A percentile compares a stretch with the other conserved stretches of the same genome.
Evolutionary conservation across 805 yeast genomes (phyloP).

Genomic region (Cyberlindnera mycetangii): DNA sequence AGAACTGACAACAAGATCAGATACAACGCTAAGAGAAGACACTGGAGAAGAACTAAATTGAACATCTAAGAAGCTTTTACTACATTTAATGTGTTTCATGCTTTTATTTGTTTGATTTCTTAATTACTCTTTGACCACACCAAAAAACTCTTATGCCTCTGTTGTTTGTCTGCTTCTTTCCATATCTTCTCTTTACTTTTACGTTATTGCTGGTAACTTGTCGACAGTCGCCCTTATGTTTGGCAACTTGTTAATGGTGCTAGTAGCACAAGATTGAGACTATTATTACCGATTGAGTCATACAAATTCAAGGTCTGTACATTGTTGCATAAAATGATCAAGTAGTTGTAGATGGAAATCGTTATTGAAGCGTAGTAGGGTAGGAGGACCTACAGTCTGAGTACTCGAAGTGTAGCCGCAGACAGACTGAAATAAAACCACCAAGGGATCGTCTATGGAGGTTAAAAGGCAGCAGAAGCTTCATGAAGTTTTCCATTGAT

Average conservation of each 20-base stretch:
- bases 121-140: slow-evolving; percentile 1
- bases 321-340: slow-evolving; percentile 16
- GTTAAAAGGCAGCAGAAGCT: too few relatives aligned
- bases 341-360: background rate
- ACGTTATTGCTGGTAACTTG: slow-evolving; percentile 5
- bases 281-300: background rate
- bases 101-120: slow-evolving; percentile 12
- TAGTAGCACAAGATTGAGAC: slow-evolving; percentile 3
- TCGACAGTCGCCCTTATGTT: background rate
- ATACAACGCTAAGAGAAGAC: slow-evolving; percentile 99
- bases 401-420: too few relatives aligned
- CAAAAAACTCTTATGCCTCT: slow-evolving; percentile 6
- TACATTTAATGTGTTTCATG: slow-evolving; percentile 8
- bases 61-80: slow-evolving; percentile 64
- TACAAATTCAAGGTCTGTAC: slow-evolving; percentile 25
- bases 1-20: slow-evolving; percentile 97
- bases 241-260: background rate
- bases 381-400: too few relatives aligned
- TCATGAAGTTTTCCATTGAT: too few relatives aligned
- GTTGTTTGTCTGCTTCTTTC: background rate
- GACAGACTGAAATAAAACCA: too few relatives aligned
- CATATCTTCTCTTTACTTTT: slow-evolving; percentile 2
- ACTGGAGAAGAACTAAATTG: slow-evolving; percentile 99
- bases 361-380: too few relatives aligned
- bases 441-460: too few relatives aligned